phyloP scores from a whole-genome alignment of 2,329 filamentous ascomycete species.

The Epichloe scottii region DNA sequence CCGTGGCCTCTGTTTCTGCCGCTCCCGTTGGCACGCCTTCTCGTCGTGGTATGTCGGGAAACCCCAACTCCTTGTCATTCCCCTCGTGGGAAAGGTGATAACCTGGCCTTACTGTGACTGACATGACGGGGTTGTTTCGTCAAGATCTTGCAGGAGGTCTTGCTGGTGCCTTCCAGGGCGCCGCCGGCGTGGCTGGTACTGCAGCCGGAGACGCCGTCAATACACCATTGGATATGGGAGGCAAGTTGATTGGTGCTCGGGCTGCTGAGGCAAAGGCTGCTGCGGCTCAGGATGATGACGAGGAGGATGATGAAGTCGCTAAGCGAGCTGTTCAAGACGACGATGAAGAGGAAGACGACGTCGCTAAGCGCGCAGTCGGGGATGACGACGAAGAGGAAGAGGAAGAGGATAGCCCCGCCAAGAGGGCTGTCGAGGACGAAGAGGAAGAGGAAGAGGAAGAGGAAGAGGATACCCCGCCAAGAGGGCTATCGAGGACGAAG shows the following conservation, averaged over 20 bases:
- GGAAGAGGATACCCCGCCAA: neutral
- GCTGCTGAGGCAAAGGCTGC: neutral
- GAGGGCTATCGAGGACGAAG: neutral
- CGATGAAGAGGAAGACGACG: neutral
- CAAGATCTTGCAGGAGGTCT: neutral
- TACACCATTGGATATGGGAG: neutral
- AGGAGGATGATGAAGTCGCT: neutral
- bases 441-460: neutral
- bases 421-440: neutral
- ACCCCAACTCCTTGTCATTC: no score
- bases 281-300: neutral
- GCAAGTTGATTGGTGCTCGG: neutral
- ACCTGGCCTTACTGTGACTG: no score
- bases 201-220: neutral
- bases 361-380: neutral
- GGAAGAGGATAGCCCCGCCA: neutral
- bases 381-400: neutral
- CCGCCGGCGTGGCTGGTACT: neutral
- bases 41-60: neutral
- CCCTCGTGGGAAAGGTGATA: no score
- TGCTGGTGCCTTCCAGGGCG: neutral
- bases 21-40: neutral
- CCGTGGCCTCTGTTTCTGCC: slow-evolving; percentile 1
- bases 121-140: no score
- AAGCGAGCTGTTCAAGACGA: neutral